phyloP scores from a whole-genome alignment of 805 yeast species.

The Ogataea ramenticola region DNA sequence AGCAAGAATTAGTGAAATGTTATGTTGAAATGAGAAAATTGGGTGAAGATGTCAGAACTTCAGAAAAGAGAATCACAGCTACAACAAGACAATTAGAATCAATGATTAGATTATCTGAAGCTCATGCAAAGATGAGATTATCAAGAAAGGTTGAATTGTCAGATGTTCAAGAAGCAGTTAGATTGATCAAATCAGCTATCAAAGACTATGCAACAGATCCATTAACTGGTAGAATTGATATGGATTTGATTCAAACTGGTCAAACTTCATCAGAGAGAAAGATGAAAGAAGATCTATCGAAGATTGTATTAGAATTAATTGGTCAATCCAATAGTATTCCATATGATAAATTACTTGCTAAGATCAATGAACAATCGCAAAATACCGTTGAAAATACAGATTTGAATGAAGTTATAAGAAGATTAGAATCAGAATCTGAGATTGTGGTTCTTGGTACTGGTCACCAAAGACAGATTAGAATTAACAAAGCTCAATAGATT shows the following conservation, averaged over 20 bases:
- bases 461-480: constrained; percentile 51
- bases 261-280: constrained; percentile 82
- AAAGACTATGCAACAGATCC: constrained; percentile 99
- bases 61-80: constrained; percentile 92
- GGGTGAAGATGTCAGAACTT: constrained; percentile 83
- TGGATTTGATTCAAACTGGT: constrained; percentile 96
- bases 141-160: constrained; percentile 59
- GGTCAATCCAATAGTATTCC: constrained; percentile 44
- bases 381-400: constrained; percentile 65
- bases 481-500: constrained; percentile 6
- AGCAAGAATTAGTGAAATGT: constrained; percentile 73
- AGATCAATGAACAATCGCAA: constrained; percentile 59
- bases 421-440: constrained; percentile 66
- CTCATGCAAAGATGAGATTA: constrained; percentile 94
- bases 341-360: constrained; percentile 51
- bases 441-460: constrained; percentile 67
- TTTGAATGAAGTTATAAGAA: constrained; percentile 56
- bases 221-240: constrained; percentile 90
- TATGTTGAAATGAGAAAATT: constrained; percentile 91
- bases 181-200: constrained; percentile 87
- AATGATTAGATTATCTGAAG: constrained; percentile 91
- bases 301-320: constrained; percentile 49
- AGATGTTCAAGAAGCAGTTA: constrained; percentile 90
- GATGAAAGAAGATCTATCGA: constrained; percentile 62
- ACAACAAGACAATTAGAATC: constrained; percentile 96